Evolutionary conservation across 768 basidiomycete species (phyloP).

Genomic region (Leccinum arenicola): DNA sequence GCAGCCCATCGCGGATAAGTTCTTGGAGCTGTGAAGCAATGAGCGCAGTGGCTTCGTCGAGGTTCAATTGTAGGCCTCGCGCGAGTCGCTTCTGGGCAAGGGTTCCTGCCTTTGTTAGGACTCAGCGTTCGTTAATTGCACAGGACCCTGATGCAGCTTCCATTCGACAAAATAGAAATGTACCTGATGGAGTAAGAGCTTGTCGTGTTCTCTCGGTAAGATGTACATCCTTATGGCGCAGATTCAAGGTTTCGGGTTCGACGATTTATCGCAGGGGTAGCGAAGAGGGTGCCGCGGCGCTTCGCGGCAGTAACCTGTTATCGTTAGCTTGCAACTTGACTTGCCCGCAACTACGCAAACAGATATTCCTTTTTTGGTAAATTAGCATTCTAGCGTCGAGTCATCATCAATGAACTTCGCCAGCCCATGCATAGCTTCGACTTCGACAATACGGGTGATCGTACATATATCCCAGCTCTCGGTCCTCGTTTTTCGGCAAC

Average conservation of each 20-base stretch:
- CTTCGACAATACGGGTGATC: background rate
- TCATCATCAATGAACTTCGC: background rate
- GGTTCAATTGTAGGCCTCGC: conserved; percentile 84
- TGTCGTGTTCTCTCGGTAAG: conserved; percentile 30
- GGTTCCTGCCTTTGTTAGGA: conserved; percentile 62
- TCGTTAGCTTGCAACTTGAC: background rate
- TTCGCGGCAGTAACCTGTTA: background rate
- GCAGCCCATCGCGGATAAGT: conserved; percentile 84
- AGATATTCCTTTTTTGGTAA: background rate
- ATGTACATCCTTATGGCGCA: background rate
- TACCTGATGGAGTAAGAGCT: conserved; percentile 72
- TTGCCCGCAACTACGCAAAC: background rate
- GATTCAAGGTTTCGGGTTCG: background rate
- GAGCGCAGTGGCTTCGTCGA: conserved; percentile 83
- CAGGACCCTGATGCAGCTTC: background rate
- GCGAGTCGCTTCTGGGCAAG: conserved; percentile 95
- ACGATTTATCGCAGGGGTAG: background rate
- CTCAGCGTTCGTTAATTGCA: background rate
- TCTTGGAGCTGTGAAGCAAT: conserved; percentile 94
- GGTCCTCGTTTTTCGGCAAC: background rate
- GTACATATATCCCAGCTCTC: background rate
- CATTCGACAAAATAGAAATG: conserved; percentile 1
- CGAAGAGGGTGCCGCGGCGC: background rate
- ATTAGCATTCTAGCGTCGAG: background rate
- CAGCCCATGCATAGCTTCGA: background rate